Conservation (phyloP, 495 filamentous ascomycete species). For the Penicillium diatomitis region DNA sequence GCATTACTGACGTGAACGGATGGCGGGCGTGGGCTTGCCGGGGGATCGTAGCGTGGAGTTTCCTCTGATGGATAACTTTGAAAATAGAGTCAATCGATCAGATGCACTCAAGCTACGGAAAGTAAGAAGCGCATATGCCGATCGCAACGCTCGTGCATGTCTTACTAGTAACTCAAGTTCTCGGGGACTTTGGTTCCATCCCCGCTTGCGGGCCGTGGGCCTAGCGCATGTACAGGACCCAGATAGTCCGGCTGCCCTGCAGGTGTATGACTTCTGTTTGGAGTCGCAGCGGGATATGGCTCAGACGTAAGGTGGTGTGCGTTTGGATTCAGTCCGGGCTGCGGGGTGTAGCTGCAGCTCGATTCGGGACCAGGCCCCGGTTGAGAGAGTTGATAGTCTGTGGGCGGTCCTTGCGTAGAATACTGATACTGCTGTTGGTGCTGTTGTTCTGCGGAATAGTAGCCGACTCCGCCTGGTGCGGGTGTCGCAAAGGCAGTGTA, state of each 20-base stretch:
- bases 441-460: slow-evolving; percentile 20
- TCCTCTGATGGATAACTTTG: slow-evolving; percentile 9
- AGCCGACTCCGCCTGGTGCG: slow-evolving; percentile 18
- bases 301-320: slow-evolving; percentile 22
- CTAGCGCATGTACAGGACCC: slow-evolving; percentile 38
- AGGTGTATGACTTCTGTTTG: slow-evolving; percentile 31
- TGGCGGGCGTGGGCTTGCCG: slow-evolving; percentile 9
- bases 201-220: slow-evolving; percentile 36
- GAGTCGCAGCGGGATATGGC: slow-evolving; percentile 20
- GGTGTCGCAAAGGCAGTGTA: slow-evolving; percentile 21
- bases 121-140: too few species aligned
- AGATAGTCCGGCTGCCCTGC: slow-evolving; percentile 25
- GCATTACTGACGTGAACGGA: slow-evolving; percentile 16
- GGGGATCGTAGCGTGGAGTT: slow-evolving; percentile 13
- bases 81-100: too few species aligned
- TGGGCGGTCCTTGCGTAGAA: too few species aligned
- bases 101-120: too few species aligned
- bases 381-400: slow-evolving; percentile 1
- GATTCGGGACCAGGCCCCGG: slow-evolving; percentile 4
- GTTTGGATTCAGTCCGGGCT: slow-evolving; percentile 10
- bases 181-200: slow-evolving; percentile 21
- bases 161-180: slow-evolving; percentile 34
- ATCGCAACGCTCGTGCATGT: neutral
- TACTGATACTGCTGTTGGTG: slow-evolving; percentile 1
- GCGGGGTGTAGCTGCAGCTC: slow-evolving; percentile 17